Base-by-base conservation (phyloP, 768 basidiomycete species). In the Mycena vitilis region DNA sequence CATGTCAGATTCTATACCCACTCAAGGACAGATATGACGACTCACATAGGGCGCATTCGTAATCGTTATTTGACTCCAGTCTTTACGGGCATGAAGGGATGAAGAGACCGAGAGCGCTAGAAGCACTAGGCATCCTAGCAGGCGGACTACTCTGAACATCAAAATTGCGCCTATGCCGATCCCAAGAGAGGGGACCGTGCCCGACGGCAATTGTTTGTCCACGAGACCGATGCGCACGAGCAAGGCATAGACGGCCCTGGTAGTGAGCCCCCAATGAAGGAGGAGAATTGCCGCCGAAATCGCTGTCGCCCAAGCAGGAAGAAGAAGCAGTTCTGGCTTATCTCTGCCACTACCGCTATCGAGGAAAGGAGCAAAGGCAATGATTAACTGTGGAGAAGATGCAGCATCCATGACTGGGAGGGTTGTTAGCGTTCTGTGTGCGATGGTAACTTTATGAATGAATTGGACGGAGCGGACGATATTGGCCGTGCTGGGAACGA, bases 71-170 rank as follows among this genome's bases (percentile, higher is more conserved):
- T 23, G 22, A 52, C 48, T 37, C 54, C 15, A 30, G 40, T 40
- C 22, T 23, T 38, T 60, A 18, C 45, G 45, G 7, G 22, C 78
- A 16, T 47, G 80, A 75, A 36, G 34, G 38, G 52, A 18, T 22
- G 47, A 42, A 42, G 20, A 22, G 44, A 60, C 23, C 40, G 70
- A 73, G 16, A 75, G 69, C 11, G 54, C 72, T n/a, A 71, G 20
- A 52, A 75, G 72, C 25, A 48, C 55, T 6, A 74, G 45, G 60
- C 71, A 75, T 11, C 69, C 71, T 8, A 72, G 38, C 16, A 73
- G 60, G 49, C 89, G 81, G 1, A 79, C 68, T 37, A 86, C 51
- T 70, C 84, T 84, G 74, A 82, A 84, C 13, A 72, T 73, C 74
- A 86, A 87, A 37, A 86, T 83, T 12, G 75, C 74, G 6, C 76